Base-by-base conservation (phyloP, 306 rosid genomes). In the Medicago lupulina region DNA sequence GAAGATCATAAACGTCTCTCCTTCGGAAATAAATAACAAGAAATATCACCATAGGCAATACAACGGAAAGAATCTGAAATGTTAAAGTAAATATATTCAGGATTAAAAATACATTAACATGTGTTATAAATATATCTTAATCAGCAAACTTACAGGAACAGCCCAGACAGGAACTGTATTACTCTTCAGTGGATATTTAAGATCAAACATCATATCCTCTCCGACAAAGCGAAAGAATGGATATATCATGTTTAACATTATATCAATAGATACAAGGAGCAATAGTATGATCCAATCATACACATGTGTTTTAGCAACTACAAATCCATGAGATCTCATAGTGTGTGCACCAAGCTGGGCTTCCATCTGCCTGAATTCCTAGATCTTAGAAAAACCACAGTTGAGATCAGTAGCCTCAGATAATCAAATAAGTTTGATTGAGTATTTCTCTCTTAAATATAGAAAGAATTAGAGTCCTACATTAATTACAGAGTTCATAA, bases 151-250 rank as follows among this genome's bases (percentile, higher is more conserved):
- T 70, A 93, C 98, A 47, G 97, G 96, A 78, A 93, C 82, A 66
- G 93, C 84, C 97, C 96, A 93, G 76, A 73, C 60, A 71, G 98
- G 98, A 54, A 93, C 96, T 5, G 97, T 91, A 78, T 87, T 89
- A 80, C 85, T 86, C 85, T 91, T 89, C 57, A 93, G 58, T 41
- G 98, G 98, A 80, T 85, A 93, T 82, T 70, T 89, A 80, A 93
- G 97, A 82, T 89, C 93, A 53, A 76, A 60, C 97, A 91, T 91
- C 98, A 91, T 89, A 80, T 91, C 97, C 87, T 91, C 82, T 78
- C 96, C 96, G 49, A 93, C 97, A 84, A 76, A 93, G 63, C 97
- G 97, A 89, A 88, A 86, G 87, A 93, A 93, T 51, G 97, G 97
- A 81, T 82, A 93, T 46, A 87, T 87, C 19, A 76, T 8, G 38